phyloP scores from a whole-genome alignment of 164 flowering plant species.

The Amborella trichopoda region DNA sequence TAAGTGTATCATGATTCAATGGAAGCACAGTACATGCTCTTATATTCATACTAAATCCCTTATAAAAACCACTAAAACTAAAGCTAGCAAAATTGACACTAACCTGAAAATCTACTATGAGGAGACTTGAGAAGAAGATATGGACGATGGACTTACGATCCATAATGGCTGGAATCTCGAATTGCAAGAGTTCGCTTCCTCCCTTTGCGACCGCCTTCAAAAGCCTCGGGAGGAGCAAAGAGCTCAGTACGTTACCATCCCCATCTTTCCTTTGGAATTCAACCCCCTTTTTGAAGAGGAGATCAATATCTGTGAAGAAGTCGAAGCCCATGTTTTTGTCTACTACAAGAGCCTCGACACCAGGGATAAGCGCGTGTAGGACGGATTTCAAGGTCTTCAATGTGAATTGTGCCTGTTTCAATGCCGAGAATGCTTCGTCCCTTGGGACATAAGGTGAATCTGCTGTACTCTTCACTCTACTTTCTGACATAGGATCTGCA shows the following conservation, averaged over 20 bases:
- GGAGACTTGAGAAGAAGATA: too few species aligned
- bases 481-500: conserved; percentile 24
- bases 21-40: too few species aligned
- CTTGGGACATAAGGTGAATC: conserved; percentile 23
- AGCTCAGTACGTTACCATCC: not conserved
- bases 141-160: conserved; percentile 12
- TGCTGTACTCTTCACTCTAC: not conserved
- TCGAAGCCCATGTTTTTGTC: conserved; percentile 18
- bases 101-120: too few species aligned
- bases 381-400: conserved; percentile 4
- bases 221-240: conserved; percentile 10
- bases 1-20: too few species aligned
- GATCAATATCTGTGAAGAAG: conserved; percentile 23
- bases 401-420: conserved; percentile 15
- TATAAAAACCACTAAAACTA: too few species aligned
- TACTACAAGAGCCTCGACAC: conserved; percentile 2
- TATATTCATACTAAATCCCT: too few species aligned
- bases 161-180: conserved; percentile 22
- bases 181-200: conserved; percentile 14
- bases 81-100: too few species aligned
- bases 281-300: conserved; percentile 19
- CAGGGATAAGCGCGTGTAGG: conserved; percentile 17
- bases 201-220: conserved; percentile 6
- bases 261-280: conserved; percentile 3
- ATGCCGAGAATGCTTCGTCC: conserved; percentile 25